These are phyloP conservation scores for Corchorus capsularis DNA, from an alignment of 345 rosid genomes.

Conservation along the genomic window DNA sequence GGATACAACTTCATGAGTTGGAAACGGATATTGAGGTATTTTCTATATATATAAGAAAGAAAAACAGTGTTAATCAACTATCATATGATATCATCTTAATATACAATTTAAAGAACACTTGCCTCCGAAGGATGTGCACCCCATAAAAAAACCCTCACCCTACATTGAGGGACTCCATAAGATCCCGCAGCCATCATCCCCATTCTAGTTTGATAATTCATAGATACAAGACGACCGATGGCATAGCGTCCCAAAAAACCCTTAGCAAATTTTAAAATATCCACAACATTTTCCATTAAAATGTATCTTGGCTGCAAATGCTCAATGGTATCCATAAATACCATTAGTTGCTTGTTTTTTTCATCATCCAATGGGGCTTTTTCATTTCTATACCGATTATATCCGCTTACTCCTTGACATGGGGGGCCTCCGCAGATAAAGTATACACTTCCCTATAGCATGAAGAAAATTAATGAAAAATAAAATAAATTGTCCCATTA, in stretches of 20 bases:
- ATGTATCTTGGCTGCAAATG: slow-evolving; percentile 59
- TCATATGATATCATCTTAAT: background rate
- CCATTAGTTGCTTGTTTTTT: slow-evolving; percentile 59
- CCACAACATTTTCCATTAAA: slow-evolving; percentile 84
- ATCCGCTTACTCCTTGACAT: slow-evolving; percentile 83
- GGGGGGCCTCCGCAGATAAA: slow-evolving; percentile 88
- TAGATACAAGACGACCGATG: slow-evolving; percentile 54
- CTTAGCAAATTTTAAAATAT: slow-evolving; percentile 54
- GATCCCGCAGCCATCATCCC: slow-evolving; percentile 90
- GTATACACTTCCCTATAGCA: slow-evolving; percentile 67
- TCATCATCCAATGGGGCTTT: slow-evolving; percentile 53
- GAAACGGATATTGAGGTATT: slow-evolving; percentile 74
- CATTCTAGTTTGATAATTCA: slow-evolving; percentile 70
- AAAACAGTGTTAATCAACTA: background rate
- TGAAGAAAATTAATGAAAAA: background rate
- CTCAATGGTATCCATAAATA: slow-evolving; percentile 71
- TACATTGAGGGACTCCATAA: slow-evolving; percentile 82
- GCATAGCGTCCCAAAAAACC: slow-evolving; percentile 72
- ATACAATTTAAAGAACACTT: background rate
- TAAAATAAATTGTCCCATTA: background rate
- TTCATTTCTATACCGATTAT: slow-evolving; percentile 58
- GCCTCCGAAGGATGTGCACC: slow-evolving; percentile 65
- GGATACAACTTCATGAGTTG: slow-evolving; percentile 66
- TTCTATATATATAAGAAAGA: slow-evolving; percentile 36
- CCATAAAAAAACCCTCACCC: slow-evolving; percentile 77